A percentile compares a stretch with the other conserved stretches of the same genome.
Evolutionary conservation across 2,329 filamentous ascomycete species (phyloP).

Genomic region (Trichoderma aggressivum): DNA sequence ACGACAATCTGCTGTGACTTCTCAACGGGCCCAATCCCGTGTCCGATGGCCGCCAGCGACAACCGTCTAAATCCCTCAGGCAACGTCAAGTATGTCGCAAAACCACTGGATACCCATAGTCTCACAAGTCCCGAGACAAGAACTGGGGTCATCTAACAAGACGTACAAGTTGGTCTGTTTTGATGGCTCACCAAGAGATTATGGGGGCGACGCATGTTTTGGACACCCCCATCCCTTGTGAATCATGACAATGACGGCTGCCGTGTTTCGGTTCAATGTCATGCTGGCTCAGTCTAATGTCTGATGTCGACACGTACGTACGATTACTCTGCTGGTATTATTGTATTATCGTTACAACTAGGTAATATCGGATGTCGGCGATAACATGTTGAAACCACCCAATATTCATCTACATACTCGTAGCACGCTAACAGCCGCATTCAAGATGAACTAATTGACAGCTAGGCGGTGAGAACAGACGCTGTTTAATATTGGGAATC

Average conservation of each 20-base stretch:
- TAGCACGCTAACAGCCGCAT: not conserved
- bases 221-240: not conserved
- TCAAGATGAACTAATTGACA: not conserved
- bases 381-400: not conserved
- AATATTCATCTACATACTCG: not conserved
- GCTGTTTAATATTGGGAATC: not conserved
- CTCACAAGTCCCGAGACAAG: not conserved
- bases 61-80: not conserved
- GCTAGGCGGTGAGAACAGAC: not conserved
- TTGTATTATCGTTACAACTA: too few relatives aligned
- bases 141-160: not conserved
- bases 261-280: not conserved
- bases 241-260: not conserved
- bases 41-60: not conserved
- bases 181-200: not conserved
- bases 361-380: not conserved
- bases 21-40: not conserved
- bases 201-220: not conserved
- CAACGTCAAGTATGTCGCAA: not conserved
- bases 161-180: not conserved
- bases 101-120: not conserved
- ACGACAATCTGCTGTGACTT: not conserved
- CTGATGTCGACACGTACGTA: not conserved
- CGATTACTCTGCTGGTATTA: not conserved
- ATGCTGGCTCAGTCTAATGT: not conserved